Evolutionary conservation across 2,329 filamentous ascomycete genomes (phyloP).

Genomic region (Aschersonia sp.): DNA sequence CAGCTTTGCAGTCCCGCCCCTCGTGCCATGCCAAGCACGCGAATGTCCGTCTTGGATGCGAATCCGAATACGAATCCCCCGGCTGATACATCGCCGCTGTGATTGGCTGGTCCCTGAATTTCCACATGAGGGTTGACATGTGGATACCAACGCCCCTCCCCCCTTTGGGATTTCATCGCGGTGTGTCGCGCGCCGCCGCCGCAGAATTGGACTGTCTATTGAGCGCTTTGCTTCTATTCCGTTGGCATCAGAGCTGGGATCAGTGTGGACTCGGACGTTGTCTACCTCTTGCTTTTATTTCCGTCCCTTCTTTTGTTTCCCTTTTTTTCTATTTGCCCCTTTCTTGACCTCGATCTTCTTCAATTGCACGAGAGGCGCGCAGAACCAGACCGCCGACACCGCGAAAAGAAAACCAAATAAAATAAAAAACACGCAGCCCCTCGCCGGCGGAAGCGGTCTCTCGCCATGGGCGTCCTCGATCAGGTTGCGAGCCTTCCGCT

Average conservation of each 20-base stretch:
- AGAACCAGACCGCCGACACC: neutral
- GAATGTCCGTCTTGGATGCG: neutral
- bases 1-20: no score
- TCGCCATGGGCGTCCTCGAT: slow-evolving; percentile 40
- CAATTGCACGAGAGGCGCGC: neutral
- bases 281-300: neutral
- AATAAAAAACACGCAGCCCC: neutral
- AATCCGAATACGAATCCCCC: slow-evolving; percentile 4
- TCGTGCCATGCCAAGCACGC: no score
- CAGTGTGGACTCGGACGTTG: neutral
- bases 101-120: slow-evolving; percentile 3
- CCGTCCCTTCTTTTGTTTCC: neutral
- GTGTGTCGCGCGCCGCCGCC: neutral
- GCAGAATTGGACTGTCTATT: neutral
- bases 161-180: neutral
- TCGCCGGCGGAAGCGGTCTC: neutral
- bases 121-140: neutral
- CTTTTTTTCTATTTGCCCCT: neutral
- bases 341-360: neutral
- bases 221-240: no score
- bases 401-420: neutral
- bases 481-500: slow-evolving; percentile 32
- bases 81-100: neutral
- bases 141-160: no score
- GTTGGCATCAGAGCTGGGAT: no score